phyloP scores from a whole-genome alignment of 176 grass and related monocot species.

The Tuctoria greenei region DNA sequence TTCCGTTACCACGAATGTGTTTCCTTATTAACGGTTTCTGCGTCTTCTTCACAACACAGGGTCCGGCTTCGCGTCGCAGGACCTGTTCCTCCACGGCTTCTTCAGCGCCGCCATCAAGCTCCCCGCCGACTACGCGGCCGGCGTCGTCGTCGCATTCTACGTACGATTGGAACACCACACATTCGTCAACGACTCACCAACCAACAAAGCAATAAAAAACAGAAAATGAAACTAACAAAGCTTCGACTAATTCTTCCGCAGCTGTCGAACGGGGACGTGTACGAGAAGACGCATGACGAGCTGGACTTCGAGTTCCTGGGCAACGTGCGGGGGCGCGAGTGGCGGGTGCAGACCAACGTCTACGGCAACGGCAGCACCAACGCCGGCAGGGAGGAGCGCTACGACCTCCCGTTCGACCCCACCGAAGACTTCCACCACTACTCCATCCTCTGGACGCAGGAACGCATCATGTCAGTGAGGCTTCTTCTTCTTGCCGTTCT shows the following conservation, averaged over 20 bases:
- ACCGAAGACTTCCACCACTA: conserved; percentile 88
- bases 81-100: conserved; percentile 75
- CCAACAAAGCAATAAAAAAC: no score
- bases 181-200: no score
- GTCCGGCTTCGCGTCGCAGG: conserved; percentile 88
- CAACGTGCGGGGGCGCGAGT: conserved; percentile 81
- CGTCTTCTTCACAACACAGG: conserved; percentile 38
- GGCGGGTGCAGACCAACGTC: conserved; percentile 79
- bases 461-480: conserved; percentile 61
- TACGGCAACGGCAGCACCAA: conserved; percentile 83
- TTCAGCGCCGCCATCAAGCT: conserved; percentile 91
- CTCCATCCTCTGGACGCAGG: conserved; percentile 77
- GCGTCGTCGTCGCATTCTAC: conserved; percentile 91
- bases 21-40: no score
- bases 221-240: no score
- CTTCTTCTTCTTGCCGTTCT: no score
- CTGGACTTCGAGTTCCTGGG: conserved; percentile 98
- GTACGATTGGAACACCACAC: no score
- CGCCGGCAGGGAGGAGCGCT: conserved; percentile 83
- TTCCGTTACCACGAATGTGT: neutral
- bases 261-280: conserved; percentile 81
- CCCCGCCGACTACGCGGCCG: conserved; percentile 72
- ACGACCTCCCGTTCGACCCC: conserved; percentile 88
- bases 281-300: conserved; percentile 88
- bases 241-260: no score